Percentiles rank a stretch among this genome's conserved stretches.
phyloP scores from a whole-genome alignment of 23 red algal genomes.

The Agarophyton chilense region DNA sequence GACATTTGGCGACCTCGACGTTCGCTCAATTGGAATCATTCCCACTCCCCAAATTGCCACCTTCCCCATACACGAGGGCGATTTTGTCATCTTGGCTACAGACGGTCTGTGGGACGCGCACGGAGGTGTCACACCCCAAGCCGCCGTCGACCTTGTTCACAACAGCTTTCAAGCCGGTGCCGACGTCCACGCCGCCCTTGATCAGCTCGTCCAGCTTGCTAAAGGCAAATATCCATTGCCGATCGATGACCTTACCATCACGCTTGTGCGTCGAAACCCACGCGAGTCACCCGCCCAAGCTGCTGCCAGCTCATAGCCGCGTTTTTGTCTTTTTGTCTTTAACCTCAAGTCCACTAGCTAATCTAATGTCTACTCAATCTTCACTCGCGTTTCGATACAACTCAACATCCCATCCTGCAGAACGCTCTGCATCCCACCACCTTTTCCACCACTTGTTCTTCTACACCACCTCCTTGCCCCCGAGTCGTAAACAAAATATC shows the following conservation, averaged over 20 bases:
- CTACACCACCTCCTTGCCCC: not conserved
- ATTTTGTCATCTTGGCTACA: constrained; percentile 65
- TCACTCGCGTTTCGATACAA: not conserved
- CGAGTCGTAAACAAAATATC: not conserved
- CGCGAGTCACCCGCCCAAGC: not conserved
- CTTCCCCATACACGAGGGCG: constrained; percentile 19
- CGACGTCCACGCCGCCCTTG: not conserved
- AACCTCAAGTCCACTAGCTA: constrained; percentile 24
- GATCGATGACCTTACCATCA: constrained; percentile 41
- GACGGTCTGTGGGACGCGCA: constrained; percentile 77
- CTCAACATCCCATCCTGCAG: not conserved
- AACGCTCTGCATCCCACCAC: not conserved
- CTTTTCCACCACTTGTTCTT: not conserved
- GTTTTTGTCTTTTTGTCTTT: constrained; percentile 21
- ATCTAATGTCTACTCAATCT: constrained; percentile 25
- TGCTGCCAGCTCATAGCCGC: constrained; percentile 1
- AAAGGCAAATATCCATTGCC: constrained; percentile 18
- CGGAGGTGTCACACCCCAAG: constrained; percentile 31
- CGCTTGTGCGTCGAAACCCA: not conserved
- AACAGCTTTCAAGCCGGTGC: constrained; percentile 5
- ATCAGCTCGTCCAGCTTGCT: constrained; percentile 10
- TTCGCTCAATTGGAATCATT: constrained; percentile 43
- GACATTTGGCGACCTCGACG: constrained; percentile 49
- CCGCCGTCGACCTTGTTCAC: constrained; percentile 31
- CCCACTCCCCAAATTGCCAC: constrained; percentile 16